These are phyloP conservation scores for Fusarium albidum DNA, from an alignment of 2,329 filamentous ascomycete genomes.

Conservation along the genomic window DNA sequence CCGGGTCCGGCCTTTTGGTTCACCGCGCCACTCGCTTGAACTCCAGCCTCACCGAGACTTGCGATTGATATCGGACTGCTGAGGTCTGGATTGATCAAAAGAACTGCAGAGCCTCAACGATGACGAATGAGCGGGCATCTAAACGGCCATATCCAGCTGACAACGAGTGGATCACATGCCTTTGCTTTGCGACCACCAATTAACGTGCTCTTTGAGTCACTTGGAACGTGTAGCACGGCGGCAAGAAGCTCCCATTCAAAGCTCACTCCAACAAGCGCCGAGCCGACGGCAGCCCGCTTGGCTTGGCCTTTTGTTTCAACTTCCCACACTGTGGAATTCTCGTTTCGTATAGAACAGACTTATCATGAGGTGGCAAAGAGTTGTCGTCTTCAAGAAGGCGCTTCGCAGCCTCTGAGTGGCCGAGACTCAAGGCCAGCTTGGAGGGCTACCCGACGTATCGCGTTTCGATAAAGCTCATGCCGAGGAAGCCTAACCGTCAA, in stretches of 20 bases:
- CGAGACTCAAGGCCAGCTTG: slow-evolving; percentile 12
- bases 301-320: slow-evolving; percentile 26
- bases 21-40: neutral
- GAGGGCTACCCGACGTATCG: slow-evolving; percentile 28
- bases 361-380: slow-evolving; percentile 27
- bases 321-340: slow-evolving; percentile 15
- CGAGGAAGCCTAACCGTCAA: slow-evolving; percentile 12
- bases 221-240: neutral
- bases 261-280: neutral
- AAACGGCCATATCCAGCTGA: too few species aligned
- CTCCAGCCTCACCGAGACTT: slow-evolving; percentile 1
- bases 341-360: slow-evolving; percentile 3
- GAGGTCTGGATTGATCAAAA: neutral
- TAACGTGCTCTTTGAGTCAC: neutral
- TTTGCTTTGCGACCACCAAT: neutral
- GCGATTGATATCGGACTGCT: neutral
- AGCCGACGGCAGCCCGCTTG: slow-evolving; percentile 4
- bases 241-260: neutral
- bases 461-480: slow-evolving; percentile 14
- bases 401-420: slow-evolving; percentile 34
- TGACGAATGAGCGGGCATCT: too few species aligned
- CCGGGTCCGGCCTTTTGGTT: slow-evolving; percentile 8
- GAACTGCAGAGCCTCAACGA: too few species aligned
- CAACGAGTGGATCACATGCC: neutral
- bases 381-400: slow-evolving; percentile 24